Evolutionary conservation across 371 early-diverging fungal genomes (phyloP).

Genomic region (Mortierella sp.): DNA sequence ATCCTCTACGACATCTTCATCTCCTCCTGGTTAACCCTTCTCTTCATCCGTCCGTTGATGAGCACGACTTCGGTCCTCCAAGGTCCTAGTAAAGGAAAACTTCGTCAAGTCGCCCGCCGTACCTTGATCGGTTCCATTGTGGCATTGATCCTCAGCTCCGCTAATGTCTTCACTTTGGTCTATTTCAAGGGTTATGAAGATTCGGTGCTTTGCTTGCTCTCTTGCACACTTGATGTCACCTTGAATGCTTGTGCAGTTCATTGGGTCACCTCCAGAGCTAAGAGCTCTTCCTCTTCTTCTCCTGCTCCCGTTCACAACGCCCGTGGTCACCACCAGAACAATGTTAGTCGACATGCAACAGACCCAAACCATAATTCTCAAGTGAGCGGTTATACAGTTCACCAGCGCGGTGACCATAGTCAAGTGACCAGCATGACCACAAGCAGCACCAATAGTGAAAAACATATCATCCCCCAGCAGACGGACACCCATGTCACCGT

Average conservation of each 20-base stretch:
- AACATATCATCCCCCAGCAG: slow-evolving; percentile 20
- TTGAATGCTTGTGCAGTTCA: slow-evolving; percentile 36
- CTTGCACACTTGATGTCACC: slow-evolving; percentile 37
- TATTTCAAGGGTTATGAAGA: slow-evolving; percentile 43
- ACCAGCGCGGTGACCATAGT: neutral
- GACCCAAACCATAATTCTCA: too few species aligned
- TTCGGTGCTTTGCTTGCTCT: slow-evolving; percentile 55
- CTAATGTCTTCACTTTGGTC: slow-evolving; percentile 57
- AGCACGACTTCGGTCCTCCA: slow-evolving; percentile 35
- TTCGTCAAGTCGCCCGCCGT: slow-evolving; percentile 60
- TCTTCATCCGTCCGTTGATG: slow-evolving; percentile 39
- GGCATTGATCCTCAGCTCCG: slow-evolving; percentile 52
- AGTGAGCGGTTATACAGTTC: too few species aligned
- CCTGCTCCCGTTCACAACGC: too few species aligned
- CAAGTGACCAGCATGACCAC: neutral
- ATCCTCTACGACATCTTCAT: slow-evolving; percentile 50
- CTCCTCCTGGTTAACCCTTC: slow-evolving; percentile 37
- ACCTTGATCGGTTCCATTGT: slow-evolving; percentile 57
- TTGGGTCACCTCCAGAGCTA: slow-evolving; percentile 49
- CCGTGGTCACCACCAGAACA: too few species aligned
- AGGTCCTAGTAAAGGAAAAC: slow-evolving; percentile 45
- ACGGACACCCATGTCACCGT: slow-evolving; percentile 42
- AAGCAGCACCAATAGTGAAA: slow-evolving; percentile 9
- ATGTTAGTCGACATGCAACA: too few species aligned
- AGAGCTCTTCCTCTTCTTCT: too few species aligned